These are phyloP conservation scores for Daldinia vernicosa DNA, from an alignment of 495 filamentous ascomycete species.

Conservation along the genomic window DNA sequence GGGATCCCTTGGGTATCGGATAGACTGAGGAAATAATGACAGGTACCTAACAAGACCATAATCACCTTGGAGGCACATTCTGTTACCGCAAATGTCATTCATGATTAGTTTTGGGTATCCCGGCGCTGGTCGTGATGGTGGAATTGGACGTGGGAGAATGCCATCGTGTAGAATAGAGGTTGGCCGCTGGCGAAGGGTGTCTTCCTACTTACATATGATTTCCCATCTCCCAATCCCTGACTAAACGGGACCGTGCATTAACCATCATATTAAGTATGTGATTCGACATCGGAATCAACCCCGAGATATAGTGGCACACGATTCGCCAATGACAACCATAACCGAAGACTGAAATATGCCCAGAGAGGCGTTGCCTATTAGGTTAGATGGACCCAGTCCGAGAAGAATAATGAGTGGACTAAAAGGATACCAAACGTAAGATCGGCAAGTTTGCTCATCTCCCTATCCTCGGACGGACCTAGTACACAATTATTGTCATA, in stretches of 20 bases:
- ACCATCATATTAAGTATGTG: too few species aligned
- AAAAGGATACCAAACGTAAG: too few species aligned
- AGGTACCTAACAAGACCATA: conserved; percentile 17
- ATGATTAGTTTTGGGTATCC: neutral
- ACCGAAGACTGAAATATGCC: neutral
- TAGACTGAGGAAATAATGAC: conserved; percentile 10
- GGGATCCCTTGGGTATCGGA: neutral
- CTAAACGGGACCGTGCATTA: neutral
- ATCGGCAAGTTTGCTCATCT: too few species aligned
- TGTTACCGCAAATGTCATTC: neutral
- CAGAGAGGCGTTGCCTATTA: neutral
- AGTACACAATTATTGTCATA: too few species aligned
- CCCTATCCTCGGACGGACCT: too few species aligned
- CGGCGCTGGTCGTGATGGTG: neutral
- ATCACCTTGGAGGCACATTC: neutral
- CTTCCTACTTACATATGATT: neutral
- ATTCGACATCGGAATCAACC: neutral
- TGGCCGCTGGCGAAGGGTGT: neutral
- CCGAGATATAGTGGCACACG: neutral
- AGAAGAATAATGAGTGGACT: neutral
- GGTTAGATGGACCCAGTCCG: neutral
- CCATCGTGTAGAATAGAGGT: neutral
- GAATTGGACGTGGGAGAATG: neutral
- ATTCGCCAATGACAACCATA: neutral
- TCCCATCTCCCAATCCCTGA: neutral